These are phyloP conservation scores for Fusarium papillatum DNA, from an alignment of 2,329 filamentous ascomycete genomes.

Conservation along the genomic window DNA sequence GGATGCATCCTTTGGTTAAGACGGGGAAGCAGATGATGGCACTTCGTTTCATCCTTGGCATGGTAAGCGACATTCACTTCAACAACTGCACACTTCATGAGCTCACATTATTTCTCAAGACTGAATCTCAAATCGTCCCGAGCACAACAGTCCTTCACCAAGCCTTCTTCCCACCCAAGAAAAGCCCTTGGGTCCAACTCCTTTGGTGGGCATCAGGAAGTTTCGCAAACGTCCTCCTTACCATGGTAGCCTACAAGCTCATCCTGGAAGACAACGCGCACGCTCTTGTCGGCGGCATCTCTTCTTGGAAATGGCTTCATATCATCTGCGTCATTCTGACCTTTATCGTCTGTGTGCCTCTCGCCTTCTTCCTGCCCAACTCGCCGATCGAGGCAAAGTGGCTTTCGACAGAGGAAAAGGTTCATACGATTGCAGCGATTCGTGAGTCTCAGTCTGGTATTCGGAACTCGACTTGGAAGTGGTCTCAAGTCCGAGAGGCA, in stretches of 20 bases:
- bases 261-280: background rate
- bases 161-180: slow-evolving; percentile 2
- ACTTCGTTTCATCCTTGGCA: background rate
- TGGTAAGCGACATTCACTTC: background rate
- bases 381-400: background rate
- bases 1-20: background rate
- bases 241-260: slow-evolving; percentile 3
- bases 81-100: background rate
- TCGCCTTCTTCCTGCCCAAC: background rate
- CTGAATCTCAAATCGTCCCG: background rate
- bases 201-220: background rate
- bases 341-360: background rate
- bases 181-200: background rate
- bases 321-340: background rate
- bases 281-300: background rate
- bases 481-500: background rate
- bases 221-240: background rate
- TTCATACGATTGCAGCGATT: background rate
- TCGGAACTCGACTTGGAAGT: background rate
- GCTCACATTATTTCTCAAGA: background rate
- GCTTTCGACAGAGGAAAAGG: slow-evolving; percentile 1
- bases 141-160: background rate
- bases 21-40: slow-evolving; percentile 2
- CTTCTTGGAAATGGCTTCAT: background rate
- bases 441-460: slow-evolving; percentile 3